Conservation (phyloP, 768 basidiomycete genomes). For the Termitomyces sp. region DNA sequence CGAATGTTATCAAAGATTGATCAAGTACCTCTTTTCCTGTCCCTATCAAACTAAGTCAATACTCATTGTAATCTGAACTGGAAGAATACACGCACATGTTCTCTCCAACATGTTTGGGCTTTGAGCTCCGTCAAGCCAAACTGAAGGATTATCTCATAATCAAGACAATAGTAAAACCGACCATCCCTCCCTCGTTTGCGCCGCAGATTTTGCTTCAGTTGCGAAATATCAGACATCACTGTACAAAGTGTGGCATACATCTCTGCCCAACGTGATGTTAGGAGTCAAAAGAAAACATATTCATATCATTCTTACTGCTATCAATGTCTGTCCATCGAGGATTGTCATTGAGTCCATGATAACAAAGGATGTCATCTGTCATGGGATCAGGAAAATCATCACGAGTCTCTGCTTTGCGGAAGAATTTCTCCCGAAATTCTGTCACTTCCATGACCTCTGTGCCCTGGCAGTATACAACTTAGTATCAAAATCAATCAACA, state of each 20-base stretch:
- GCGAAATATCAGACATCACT: constrained; percentile 11
- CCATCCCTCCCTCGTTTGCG: constrained; percentile 4
- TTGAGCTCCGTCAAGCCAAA: constrained; percentile 24
- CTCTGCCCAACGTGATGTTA: not conserved
- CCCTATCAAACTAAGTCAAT: not conserved
- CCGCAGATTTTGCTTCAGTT: constrained; percentile 3
- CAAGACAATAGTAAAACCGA: constrained; percentile 14
- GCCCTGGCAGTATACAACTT: not conserved
- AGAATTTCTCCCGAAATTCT: constrained; percentile 14
- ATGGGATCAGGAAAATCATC: constrained; percentile 8
- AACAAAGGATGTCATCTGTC: constrained; percentile 9
- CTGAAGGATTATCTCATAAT: constrained; percentile 19
- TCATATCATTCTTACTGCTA: not conserved
- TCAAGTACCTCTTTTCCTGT: constrained; percentile 9
- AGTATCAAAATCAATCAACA: not conserved
- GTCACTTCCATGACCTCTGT: constrained; percentile 13
- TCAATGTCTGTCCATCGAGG: constrained; percentile 19
- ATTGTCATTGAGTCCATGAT: constrained; percentile 7
- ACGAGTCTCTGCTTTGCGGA: not conserved
- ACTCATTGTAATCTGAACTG: not conserved
- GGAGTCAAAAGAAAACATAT: not conserved
- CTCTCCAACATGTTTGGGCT: constrained; percentile 22
- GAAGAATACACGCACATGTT: constrained; percentile 15
- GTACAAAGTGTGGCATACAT: constrained; percentile 15
- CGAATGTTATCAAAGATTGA: not conserved